Evolutionary conservation across 345 rosid species (phyloP).

Genomic region (Eucalyptus brandiana): DNA sequence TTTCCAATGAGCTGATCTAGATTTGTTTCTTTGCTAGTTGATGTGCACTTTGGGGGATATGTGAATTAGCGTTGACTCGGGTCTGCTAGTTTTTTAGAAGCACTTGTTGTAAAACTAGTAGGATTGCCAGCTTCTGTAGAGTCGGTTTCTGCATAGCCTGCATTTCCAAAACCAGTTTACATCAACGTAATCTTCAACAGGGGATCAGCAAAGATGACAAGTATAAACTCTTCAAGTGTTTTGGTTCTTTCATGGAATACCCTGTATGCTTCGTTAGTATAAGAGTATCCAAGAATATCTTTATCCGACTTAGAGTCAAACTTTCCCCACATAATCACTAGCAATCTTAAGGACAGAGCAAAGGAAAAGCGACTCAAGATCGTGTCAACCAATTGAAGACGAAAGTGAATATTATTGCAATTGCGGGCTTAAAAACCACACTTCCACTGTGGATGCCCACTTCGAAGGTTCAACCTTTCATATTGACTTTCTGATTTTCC

Average conservation of each 20-base stretch:
- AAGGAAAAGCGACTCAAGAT: too few relatives aligned
- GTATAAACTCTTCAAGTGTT: background rate
- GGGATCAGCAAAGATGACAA: background rate
- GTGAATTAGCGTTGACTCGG: background rate
- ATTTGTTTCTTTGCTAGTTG: slow-evolving; percentile 13
- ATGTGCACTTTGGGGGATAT: background rate
- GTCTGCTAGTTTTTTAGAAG: background rate
- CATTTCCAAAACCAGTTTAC: background rate
- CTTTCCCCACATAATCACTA: background rate
- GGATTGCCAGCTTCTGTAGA: background rate
- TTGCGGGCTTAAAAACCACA: too few relatives aligned
- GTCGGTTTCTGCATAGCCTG: background rate
- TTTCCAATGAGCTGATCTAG: background rate
- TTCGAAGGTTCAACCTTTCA: too few relatives aligned
- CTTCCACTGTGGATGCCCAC: too few relatives aligned
- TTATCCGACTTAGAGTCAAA: background rate
- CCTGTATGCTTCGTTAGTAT: background rate
- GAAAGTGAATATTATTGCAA: too few relatives aligned
- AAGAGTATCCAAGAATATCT: background rate
- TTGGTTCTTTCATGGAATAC: background rate
- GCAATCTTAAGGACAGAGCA: background rate
- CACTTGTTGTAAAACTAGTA: background rate
- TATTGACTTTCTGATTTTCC: too few relatives aligned
- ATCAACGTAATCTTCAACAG: background rate
- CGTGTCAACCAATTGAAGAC: too few relatives aligned